A percentile compares a stretch with the other conserved stretches of the same genome.
Conservation (phyloP, 805 yeast genomes). For the Zygoascus flipseniorum region DNA sequence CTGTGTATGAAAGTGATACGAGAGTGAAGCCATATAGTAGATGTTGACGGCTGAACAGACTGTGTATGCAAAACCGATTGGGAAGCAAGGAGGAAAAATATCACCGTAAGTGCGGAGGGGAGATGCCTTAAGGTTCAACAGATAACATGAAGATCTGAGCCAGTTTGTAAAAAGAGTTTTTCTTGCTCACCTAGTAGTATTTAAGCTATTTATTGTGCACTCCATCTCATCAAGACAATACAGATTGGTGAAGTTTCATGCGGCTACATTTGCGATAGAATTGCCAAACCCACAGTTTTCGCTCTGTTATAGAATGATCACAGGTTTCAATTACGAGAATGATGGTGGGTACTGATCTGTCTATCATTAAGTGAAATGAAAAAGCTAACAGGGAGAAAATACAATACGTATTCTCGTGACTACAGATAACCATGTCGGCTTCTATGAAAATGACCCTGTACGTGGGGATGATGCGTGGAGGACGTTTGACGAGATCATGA, state of each 20-base stretch:
- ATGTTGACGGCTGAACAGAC: no score
- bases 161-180: no score
- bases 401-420: slow-evolving; percentile 75
- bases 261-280: not conserved
- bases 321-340: not conserved
- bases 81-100: no score
- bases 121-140: no score
- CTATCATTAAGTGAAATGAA: not conserved
- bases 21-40: not conserved
- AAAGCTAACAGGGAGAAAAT: slow-evolving; percentile 26
- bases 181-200: no score
- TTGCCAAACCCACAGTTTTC: not conserved
- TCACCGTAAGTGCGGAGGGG: no score
- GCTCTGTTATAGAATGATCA: not conserved
- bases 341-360: not conserved
- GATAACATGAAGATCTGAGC: no score
- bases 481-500: slow-evolving; percentile 78
- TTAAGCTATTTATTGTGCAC: no score
- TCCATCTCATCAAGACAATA: no score
- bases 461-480: slow-evolving; percentile 85
- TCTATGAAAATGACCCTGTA: slow-evolving; percentile 79
- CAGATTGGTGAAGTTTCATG: not conserved
- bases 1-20: not conserved
- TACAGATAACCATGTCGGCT: slow-evolving; percentile 96
- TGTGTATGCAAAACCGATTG: no score